Evolutionary conservation across 2,329 filamentous ascomycete genomes (phyloP).

Genomic region (Escovopsis sp.): DNA sequence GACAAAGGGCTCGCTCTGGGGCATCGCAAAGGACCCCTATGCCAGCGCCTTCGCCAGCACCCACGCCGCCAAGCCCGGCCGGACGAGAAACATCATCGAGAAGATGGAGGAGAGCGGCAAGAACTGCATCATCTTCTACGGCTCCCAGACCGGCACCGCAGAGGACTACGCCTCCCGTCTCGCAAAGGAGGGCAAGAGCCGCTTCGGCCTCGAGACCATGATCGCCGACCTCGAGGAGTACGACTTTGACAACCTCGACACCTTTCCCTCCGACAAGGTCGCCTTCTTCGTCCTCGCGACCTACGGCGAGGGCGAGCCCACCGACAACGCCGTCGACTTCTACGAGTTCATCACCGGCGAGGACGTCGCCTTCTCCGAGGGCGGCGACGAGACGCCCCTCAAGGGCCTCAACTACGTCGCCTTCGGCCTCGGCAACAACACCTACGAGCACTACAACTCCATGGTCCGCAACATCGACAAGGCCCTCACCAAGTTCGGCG

Average conservation of each 20-base stretch:
- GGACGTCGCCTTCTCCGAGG: constrained; percentile 65
- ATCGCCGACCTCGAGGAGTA: constrained; percentile 96
- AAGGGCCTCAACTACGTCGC: constrained; percentile 80
- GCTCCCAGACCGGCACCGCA: constrained; percentile 93
- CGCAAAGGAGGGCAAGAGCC: constrained; percentile 92
- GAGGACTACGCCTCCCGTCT: constrained; percentile 95
- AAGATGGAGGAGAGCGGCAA: constrained; percentile 92
- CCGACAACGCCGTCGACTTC: constrained; percentile 97
- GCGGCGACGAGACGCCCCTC: constrained; percentile 52
- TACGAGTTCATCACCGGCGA: constrained; percentile 89
- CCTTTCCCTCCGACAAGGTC: constrained; percentile 77
- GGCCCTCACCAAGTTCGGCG: constrained; percentile 68
- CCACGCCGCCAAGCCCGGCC: constrained; percentile 59
- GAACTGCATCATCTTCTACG: constrained; percentile 97
- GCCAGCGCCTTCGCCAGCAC: constrained; percentile 57
- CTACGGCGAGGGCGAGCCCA: constrained; percentile 96
- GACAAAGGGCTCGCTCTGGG: constrained; percentile 94
- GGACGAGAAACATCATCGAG: constrained; percentile 84
- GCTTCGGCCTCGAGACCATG: constrained; percentile 96
- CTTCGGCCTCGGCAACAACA: constrained; percentile 97
- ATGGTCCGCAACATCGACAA: constrained; percentile 91
- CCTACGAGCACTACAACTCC: constrained; percentile 97
- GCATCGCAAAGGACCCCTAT: constrained; percentile 75
- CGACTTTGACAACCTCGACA: constrained; percentile 87
- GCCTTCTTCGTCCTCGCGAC: constrained; percentile 93